Percentiles rank a stretch among this genome's conserved stretches.
Conservation (phyloP, 257 asterid genomes). For the Solanum paucissectum region DNA sequence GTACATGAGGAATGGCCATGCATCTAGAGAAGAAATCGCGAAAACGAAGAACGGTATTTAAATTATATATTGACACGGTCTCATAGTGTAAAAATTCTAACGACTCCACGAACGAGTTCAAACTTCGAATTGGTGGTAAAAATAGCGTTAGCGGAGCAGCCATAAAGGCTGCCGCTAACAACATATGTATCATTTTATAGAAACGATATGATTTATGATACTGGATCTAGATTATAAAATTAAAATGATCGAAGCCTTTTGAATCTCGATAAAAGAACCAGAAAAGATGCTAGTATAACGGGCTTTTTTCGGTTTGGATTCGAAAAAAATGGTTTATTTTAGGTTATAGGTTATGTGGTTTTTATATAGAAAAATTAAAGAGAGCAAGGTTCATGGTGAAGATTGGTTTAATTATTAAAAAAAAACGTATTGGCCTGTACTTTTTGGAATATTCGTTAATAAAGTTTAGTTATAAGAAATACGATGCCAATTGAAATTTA, state of each 20-base stretch:
- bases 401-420: neutral
- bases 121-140: conserved; percentile 25
- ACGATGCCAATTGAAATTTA: neutral
- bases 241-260: neutral
- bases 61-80: neutral
- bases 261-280: too few species aligned
- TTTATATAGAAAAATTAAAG: neutral
- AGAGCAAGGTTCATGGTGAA: neutral
- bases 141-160: conserved; percentile 20
- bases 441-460: neutral
- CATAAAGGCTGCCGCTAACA: conserved; percentile 20
- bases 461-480: neutral
- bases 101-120: conserved; percentile 10
- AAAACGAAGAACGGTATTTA: neutral
- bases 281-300: neutral
- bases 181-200: conserved; percentile 12
- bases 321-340: neutral
- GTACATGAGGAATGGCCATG: neutral
- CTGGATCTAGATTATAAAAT: neutral
- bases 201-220: neutral
- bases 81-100: neutral
- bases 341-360: neutral
- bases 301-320: neutral
- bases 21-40: neutral
- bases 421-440: neutral